Base-by-base conservation (phyloP, 2,329 filamentous ascomycete species). In the Lachnellula arida region DNA sequence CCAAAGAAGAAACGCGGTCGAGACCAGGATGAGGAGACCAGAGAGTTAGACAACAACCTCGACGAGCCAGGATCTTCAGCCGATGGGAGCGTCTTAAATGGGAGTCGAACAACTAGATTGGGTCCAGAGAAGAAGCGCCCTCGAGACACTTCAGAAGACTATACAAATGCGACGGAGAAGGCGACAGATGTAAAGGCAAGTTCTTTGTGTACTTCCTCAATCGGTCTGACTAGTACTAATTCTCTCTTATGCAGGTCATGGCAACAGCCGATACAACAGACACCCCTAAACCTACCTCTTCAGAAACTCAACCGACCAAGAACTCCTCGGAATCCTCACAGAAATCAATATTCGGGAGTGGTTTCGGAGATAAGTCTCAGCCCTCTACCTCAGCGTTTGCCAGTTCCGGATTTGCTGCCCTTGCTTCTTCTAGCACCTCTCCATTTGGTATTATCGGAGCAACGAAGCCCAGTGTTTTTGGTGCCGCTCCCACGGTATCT, bases 51-150 rank as follows among this genome's bases (percentile, higher is more conserved):
- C 4, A 54, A 69, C 5, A 69, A 73, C 39, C 70, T 72, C 37
- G 61, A 64, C 19, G 71, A 72, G 53, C 68, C 69, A 53, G 71
- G 70, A 46, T 68, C 71, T 55, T 68, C 71, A 35, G 70, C 73
- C 28, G 77, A 75, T 59, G 77, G 77, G 60, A 69, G 67, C 58
- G 72, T 77, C 32, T 39, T 57, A 34, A 68, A 68, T 57, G 67
- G 66, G 0, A 64, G 54, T 53, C 61, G 68, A 40, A 67, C 63
- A 23, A 63, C 60, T 66, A 75, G 81, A 62, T 76, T 77, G 46
- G 83, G 84, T 65, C 84, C 84, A 17, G 82, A 86, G 71, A 86
- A 86, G 74, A 87, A 87, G 71, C 78, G 84, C 49, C 75, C 78
- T 56, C 77, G 84, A 52, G 84, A 87, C 54, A 67, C 65, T 35